Evolutionary conservation across 2,329 filamentous ascomycete genomes (phyloP).

Genomic region (Aspergillus melleus): DNA sequence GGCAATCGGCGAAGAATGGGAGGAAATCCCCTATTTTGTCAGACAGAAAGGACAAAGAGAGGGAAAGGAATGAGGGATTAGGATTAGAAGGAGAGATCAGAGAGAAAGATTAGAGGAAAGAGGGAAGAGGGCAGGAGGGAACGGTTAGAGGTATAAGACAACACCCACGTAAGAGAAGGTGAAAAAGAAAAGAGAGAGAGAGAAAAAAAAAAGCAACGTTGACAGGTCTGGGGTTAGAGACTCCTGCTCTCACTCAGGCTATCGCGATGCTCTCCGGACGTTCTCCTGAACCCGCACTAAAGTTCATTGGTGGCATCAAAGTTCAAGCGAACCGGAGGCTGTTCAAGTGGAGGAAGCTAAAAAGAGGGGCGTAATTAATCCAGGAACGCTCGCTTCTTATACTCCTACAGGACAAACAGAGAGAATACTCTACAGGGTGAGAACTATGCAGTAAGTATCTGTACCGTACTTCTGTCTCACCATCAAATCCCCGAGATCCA

Average conservation of each 20-base stretch:
- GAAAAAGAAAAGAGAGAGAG: conserved; percentile 5
- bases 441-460: too few relatives aligned
- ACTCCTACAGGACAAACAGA: too few relatives aligned
- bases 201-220: conserved; percentile 7
- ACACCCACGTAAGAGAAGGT: background rate
- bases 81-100: background rate
- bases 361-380: conserved; percentile 2
- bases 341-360: conserved; percentile 8
- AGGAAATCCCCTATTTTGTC: conserved; percentile 10
- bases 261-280: background rate
- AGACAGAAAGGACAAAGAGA: background rate
- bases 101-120: background rate
- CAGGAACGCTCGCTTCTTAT: conserved; percentile 1
- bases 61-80: background rate
- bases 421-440: too few relatives aligned
- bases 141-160: background rate
- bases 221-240: conserved; percentile 16
- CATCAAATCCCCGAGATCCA: background rate
- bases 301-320: conserved; percentile 21
- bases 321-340: conserved; percentile 16
- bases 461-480: too few relatives aligned
- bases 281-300: conserved; percentile 16
- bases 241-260: too few relatives aligned
- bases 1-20: conserved; percentile 18
- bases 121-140: background rate